Evolutionary conservation across 345 rosid genomes (phyloP).

Genomic region (Chamaenerion angustifolium): DNA sequence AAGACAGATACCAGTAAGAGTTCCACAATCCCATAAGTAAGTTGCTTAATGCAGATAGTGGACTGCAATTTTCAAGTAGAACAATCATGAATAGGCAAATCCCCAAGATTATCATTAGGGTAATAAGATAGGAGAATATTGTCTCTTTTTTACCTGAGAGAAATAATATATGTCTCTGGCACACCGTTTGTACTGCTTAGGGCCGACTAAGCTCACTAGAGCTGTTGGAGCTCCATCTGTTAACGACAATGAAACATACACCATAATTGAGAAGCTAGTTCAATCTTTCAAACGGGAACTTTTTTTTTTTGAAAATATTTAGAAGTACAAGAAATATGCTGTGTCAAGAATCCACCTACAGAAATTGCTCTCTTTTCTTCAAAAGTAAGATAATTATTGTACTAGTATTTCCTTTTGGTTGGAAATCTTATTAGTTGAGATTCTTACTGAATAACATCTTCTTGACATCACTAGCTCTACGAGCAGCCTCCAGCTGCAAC

Average conservation of each 20-base stretch:
- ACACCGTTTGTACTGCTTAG: conserved; percentile 79
- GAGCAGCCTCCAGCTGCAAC: conserved; percentile 73
- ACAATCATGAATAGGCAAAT: too few relatives aligned
- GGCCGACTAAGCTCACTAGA: conserved; percentile 83
- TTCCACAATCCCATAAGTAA: conserved; percentile 63
- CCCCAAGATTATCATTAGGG: not conserved
- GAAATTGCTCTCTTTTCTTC: too few relatives aligned
- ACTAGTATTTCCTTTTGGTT: too few relatives aligned
- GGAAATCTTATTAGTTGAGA: not conserved
- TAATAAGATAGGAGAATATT: not conserved
- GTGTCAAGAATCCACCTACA: too few relatives aligned
- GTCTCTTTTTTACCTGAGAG: conserved; percentile 51
- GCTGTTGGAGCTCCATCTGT: conserved; percentile 88
- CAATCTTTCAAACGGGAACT: too few relatives aligned
- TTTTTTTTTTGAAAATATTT: too few relatives aligned
- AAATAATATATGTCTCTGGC: conserved; percentile 88
- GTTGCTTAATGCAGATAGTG: conserved; percentile 79
- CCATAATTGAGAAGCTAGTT: too few relatives aligned
- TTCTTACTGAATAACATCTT: conserved; percentile 72
- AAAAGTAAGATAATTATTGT: too few relatives aligned
- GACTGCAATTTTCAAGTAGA: conserved; percentile 39
- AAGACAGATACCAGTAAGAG: conserved; percentile 55
- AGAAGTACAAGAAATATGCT: too few relatives aligned
- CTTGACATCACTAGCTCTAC: conserved; percentile 71
- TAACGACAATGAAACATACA: conserved; percentile 4